Evolutionary conservation across 108 stramenopile species (phyloP).

Genomic region (Epipyxis sp.): DNA sequence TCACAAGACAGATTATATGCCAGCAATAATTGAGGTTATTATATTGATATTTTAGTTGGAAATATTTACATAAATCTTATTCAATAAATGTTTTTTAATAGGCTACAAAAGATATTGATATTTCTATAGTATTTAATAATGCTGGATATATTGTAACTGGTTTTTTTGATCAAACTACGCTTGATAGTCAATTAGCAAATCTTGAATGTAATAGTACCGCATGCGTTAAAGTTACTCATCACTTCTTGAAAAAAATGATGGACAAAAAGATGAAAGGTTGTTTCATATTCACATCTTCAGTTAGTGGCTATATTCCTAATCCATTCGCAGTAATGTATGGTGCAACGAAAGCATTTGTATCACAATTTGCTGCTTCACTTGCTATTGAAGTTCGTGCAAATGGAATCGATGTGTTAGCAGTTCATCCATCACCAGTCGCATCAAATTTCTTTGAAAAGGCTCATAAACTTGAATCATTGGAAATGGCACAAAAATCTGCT

Average conservation of each 20-base stretch:
- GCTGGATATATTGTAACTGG: conserved; percentile 98
- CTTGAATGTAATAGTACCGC: conserved; percentile 97
- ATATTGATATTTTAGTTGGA: background rate
- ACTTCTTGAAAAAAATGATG: conserved; percentile 74
- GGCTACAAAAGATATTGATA: conserved; percentile 74
- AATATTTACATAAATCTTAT: background rate
- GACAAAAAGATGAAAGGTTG: conserved; percentile 73
- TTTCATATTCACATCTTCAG: conserved; percentile 91
- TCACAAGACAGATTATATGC: conserved; percentile 81
- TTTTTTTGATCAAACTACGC: conserved; percentile 86
- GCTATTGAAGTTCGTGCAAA: conserved; percentile 76
- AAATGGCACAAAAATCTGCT: conserved; percentile 72
- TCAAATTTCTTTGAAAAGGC: conserved; percentile 87
- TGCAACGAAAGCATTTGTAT: conserved; percentile 96
- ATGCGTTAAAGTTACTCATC: conserved; percentile 83
- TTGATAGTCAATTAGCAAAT: conserved; percentile 81
- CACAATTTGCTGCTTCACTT: conserved; percentile 73
- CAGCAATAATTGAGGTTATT: conserved; percentile 68
- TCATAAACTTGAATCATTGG: conserved; percentile 57
- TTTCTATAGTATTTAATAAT: conserved; percentile 90
- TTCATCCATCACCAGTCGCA: conserved; percentile 94
- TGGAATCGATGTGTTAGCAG: conserved; percentile 94
- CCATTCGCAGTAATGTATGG: conserved; percentile 98
- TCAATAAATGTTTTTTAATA: background rate
- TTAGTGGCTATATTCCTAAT: conserved; percentile 93